Percentiles rank a stretch among this genome's conserved stretches.
phyloP scores from a whole-genome alignment of 345 rosid species.

The Eucalyptus albens region DNA sequence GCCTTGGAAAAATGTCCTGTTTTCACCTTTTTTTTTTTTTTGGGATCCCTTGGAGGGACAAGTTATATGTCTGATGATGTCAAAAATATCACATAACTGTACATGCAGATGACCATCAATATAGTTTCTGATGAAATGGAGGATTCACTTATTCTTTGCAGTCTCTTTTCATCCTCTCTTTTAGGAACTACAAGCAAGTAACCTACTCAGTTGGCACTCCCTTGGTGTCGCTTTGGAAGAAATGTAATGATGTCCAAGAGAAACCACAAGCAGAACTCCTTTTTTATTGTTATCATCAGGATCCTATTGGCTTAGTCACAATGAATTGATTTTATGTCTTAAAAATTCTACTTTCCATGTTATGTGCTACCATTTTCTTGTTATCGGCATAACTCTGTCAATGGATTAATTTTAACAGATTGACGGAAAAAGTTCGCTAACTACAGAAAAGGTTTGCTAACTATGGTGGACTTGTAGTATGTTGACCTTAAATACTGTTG shows the following conservation, averaged over 20 bases:
- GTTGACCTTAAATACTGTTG: neutral
- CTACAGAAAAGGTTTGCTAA: neutral
- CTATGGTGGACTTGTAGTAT: neutral
- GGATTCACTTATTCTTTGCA: neutral
- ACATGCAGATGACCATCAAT: neutral
- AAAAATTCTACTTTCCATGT: neutral
- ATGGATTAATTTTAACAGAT: neutral
- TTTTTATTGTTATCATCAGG: neutral
- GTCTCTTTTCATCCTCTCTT: neutral
- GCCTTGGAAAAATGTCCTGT: neutral
- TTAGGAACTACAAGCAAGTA: neutral
- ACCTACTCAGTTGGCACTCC: neutral
- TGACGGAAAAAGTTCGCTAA: neutral
- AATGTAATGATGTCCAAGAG: neutral
- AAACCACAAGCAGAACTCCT: neutral
- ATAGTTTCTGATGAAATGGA: neutral
- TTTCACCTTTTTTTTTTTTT: neutral
- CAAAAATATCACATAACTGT: neutral
- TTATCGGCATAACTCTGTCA: neutral
- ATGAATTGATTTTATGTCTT: neutral
- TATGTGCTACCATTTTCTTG: neutral
- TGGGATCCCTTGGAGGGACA: neutral
- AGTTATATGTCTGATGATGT: neutral
- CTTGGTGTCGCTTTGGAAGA: neutral
- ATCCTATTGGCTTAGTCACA: neutral